Conservation (phyloP, 148 eudicot genomes). For the Selenicereus undatus region DNA sequence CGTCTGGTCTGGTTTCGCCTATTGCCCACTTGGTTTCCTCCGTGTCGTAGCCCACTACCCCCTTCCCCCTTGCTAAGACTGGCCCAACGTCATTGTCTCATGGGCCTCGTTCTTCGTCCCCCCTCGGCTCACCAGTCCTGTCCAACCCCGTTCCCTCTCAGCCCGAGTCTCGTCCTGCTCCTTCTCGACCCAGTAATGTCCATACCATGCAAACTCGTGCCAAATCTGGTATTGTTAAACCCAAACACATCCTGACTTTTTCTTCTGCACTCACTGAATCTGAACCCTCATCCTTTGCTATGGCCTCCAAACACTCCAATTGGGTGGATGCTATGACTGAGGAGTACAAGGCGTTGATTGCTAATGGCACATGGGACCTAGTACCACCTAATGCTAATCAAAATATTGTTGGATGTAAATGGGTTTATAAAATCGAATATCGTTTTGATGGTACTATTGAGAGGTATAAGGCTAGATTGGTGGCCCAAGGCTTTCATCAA, state of each 20-base stretch:
- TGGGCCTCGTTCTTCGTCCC: too few relatives aligned
- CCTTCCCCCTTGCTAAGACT: too few relatives aligned
- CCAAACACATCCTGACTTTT: background rate
- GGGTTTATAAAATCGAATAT: background rate
- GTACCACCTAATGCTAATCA: background rate
- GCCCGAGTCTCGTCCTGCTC: background rate
- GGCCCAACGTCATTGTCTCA: too few relatives aligned
- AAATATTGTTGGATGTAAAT: background rate
- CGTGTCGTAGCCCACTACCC: too few relatives aligned
- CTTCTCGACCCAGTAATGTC: background rate
- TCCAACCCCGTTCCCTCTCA: background rate
- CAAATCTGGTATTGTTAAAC: background rate
- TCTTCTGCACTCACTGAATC: background rate
- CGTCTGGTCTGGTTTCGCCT: too few relatives aligned
- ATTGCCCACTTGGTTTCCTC: too few relatives aligned
- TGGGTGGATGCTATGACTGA: background rate
- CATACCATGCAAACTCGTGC: background rate
- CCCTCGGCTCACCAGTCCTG: background rate
- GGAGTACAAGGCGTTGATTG: background rate
- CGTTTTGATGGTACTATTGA: background rate
- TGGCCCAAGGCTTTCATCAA: background rate
- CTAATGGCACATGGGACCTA: background rate
- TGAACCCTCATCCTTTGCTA: background rate
- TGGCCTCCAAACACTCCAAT: too few relatives aligned
- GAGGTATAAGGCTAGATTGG: background rate